Evolutionary conservation across 2,329 filamentous ascomycete genomes (phyloP), one percentile per base, ranked within the genome.

Genomic region (Pseudogymnoascus sp.): DNA sequence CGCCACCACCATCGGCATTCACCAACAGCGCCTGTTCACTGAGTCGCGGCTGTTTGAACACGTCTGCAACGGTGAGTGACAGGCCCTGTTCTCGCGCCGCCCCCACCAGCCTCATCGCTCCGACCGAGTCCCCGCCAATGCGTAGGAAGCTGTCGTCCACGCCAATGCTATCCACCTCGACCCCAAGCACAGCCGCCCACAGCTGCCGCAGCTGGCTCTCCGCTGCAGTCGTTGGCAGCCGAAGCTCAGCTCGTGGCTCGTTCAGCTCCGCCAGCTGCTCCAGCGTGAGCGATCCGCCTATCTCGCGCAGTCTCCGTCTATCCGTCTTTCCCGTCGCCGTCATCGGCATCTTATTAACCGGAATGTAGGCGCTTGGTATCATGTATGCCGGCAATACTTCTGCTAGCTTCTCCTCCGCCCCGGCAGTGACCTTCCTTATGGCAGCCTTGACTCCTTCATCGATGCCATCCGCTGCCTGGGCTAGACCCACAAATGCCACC

Each of bases 91-190:
- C 37, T 40, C 63, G 64, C 19, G 61, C 40, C 4, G 24, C 72
- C 22, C 79, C 75, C 0, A 81, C 79, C 3, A 82, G 65, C 40
- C 76, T 78, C 70, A 76, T 78, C 71, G 12, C 63, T 40, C 0
- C 74, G 60, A 1, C 26, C 26, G 73, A 74, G 53, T 73, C 72
- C 11, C 74, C 74, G 14, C 72, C 72, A 1, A 75, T 65, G 1
- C 65, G 64, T 64, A 75, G 74, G 70, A 79, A 79, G 64, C 73
- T 78, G 59, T 75, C 74, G 24, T 68, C 38, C 37, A 59, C 46
- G 19, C 64, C 65, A 62, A 67, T 63, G 4, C 12, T 8, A 6
- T 6, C 35, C 4, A 16, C 35, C 35, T 38, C 35, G 35, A 38
- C 4, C 14, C 12, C 35, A 5, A 38, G 35, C 14, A 38, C 35